phyloP scores from a whole-genome alignment of 225 moss, liverwort and hornwort species.

The Sphagnum contortum region DNA sequence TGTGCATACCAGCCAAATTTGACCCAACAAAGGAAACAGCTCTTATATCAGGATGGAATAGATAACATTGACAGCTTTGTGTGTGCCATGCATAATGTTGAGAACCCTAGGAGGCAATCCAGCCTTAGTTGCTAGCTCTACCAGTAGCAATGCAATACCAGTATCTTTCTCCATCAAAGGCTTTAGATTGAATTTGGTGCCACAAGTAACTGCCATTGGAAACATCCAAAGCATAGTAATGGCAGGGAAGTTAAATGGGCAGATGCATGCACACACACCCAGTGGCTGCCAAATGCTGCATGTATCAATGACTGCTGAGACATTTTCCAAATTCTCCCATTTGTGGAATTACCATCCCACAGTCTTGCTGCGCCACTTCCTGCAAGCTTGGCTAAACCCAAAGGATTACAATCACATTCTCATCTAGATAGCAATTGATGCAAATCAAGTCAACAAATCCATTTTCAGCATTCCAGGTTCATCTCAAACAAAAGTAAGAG shows the following conservation, averaged over 20 bases:
- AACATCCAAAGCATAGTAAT: conserved; percentile 99
- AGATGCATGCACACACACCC: conserved; percentile 89
- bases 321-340: conserved; percentile 95
- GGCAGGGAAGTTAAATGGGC: conserved; percentile 96
- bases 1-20: conserved; percentile 89
- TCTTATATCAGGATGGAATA: conserved; percentile 87
- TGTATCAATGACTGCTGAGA: conserved; percentile 45
- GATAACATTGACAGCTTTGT: conserved; percentile 76
- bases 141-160: conserved; percentile 84
- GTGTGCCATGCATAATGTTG: conserved; percentile 79
- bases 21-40: conserved; percentile 96
- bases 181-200: conserved; percentile 80
- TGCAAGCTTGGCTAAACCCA: too few relatives aligned
- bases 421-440: too few relatives aligned
- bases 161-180: conserved; percentile 86
- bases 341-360: conserved; percentile 86
- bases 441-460: too few relatives aligned
- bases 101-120: conserved; percentile 86
- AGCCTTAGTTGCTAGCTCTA: conserved; percentile 79
- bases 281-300: conserved; percentile 95
- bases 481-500: too few relatives aligned
- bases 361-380: conserved; percentile 86
- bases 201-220: conserved; percentile 87
- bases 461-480: too few relatives aligned
- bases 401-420: too few relatives aligned